Base-by-base conservation (phyloP, 305 asterid genomes). In the Caryopteris hybrid region DNA sequence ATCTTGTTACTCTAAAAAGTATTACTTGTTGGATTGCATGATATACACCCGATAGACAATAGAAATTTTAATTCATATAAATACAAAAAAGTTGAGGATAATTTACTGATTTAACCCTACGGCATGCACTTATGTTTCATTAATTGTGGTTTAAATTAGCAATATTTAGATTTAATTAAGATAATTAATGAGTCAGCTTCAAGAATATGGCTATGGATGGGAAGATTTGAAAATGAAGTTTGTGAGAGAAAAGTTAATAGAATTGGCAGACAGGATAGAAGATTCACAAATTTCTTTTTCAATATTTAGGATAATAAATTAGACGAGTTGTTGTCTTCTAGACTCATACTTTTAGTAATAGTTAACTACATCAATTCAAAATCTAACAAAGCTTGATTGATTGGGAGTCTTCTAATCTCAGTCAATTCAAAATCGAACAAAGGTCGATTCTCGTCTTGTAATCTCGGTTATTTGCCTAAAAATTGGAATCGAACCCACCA, bases 261-360 rank as follows among this genome's bases (percentile, higher is more conserved):
- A 79, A 33, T 79, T 76, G 84, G 84, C 84, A 72, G 81, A 79
- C 81, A 79, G 17, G 84, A 76, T 69, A 53, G 64, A 65, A 57
- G 73, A 69, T 79, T 71, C 68, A 68, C 64, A 57, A 64, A 31
- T 55, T 54, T 17, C 41, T 36, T 36, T 25, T 42, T 52, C 47
- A 20, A 31, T 31, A 68, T 62, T 63, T 54, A 65, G 51, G 74
- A 68, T 61, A 63, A 36, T 57, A 56, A 39, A 63, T 43, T 17
- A 58, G n/a, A n/a, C n/a, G n/a, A n/a, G n/a, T n/a, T n/a, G 25
- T 71, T 39, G 46, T 67, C 42, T 56, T 51, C 66, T 36, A 61
- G 21, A 54, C 2, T 48, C n/a, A 33, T 34, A 10, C 6, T 31
- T 50, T 36, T 69, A 20, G 14, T 10, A 47, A 47, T 14, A 31